Percentiles rank a stretch among this genome's conserved stretches.
Conservation (phyloP, 1,284 basidiomycete species). For the Malassezia globosa region DNA sequence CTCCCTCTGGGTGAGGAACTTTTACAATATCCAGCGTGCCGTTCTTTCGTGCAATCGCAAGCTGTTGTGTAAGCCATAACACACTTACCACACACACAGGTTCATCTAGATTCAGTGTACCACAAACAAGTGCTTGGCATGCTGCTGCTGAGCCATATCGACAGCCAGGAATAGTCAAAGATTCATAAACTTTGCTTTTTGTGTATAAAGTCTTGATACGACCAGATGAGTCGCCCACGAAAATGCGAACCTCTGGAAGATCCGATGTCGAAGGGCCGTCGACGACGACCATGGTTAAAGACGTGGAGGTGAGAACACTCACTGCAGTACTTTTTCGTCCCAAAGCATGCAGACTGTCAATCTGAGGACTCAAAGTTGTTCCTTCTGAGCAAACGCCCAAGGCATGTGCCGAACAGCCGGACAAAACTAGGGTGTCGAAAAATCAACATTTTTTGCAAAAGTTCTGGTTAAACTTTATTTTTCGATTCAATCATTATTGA, state of each 20-base stretch:
- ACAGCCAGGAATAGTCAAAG: neutral
- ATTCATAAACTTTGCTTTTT: neutral
- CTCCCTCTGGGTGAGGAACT: neutral
- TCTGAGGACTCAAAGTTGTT: too few species aligned
- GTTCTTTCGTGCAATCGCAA: slow-evolving; percentile 14
- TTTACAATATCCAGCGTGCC: slow-evolving; percentile 4
- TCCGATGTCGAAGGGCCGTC: neutral
- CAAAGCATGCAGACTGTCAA: too few species aligned
- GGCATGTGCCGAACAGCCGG: too few species aligned
- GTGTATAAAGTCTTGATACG: slow-evolving; percentile 6
- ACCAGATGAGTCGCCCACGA: slow-evolving; percentile 14
- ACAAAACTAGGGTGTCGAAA: too few species aligned
- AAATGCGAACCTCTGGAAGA: slow-evolving; percentile 5
- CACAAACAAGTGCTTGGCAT: slow-evolving; percentile 9
- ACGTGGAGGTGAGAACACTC: too few species aligned
- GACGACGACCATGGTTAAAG: neutral
- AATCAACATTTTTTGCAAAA: too few species aligned
- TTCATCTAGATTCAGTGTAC: neutral
- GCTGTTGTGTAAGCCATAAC: neutral
- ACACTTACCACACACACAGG: slow-evolving; percentile 4
- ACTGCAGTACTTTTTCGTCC: too few species aligned
- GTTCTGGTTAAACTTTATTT: too few species aligned
- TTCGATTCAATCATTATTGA: too few species aligned
- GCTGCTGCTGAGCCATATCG: slow-evolving; percentile 8
- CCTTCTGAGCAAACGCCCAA: too few species aligned